Conservation (phyloP, 2,329 filamentous ascomycete genomes). For the Fonsecaea pugnacius region DNA sequence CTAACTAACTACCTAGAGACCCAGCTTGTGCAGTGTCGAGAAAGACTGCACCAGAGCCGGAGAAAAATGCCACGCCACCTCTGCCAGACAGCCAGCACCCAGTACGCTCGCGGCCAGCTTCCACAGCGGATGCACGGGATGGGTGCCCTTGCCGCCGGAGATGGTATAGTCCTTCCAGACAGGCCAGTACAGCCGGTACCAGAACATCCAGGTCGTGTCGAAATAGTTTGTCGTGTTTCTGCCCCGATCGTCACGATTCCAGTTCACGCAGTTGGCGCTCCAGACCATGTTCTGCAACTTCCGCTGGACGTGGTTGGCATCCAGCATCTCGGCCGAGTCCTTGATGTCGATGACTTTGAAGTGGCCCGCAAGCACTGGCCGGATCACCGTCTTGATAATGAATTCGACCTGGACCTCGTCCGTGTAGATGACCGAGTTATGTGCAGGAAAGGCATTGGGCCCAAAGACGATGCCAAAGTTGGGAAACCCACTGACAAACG, state of each 20-base stretch:
- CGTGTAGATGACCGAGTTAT: constrained; percentile 63
- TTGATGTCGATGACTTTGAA: constrained; percentile 55
- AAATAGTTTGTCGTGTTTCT: constrained; percentile 58
- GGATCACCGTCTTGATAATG: constrained; percentile 59
- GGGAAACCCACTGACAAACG: constrained; percentile 62
- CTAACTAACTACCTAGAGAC: not conserved
- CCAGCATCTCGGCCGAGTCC: constrained; percentile 52
- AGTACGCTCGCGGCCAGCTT: constrained; percentile 8
- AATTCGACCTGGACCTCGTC: constrained; percentile 65
- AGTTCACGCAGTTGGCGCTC: constrained; percentile 52
- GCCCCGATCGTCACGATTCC: constrained; percentile 52
- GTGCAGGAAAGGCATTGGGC: constrained; percentile 63
- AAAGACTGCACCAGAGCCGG: constrained; percentile 38
- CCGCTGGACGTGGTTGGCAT: constrained; percentile 53
- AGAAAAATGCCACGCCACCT: not conserved
- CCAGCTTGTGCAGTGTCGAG: not conserved
- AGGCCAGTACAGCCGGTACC: constrained; percentile 22
- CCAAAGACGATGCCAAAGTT: constrained; percentile 68
- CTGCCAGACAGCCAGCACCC: not conserved
- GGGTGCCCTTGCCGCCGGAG: constrained; percentile 10
- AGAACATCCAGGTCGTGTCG: constrained; percentile 24
- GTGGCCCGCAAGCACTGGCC: constrained; percentile 54
- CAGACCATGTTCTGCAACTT: constrained; percentile 54
- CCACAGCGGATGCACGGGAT: constrained; percentile 9
- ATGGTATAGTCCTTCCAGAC: constrained; percentile 23